Evolutionary conservation across 73 alveolate species (phyloP), one percentile per base, ranked within the genome.

Genomic region (Tetrahymena elliotti): DNA sequence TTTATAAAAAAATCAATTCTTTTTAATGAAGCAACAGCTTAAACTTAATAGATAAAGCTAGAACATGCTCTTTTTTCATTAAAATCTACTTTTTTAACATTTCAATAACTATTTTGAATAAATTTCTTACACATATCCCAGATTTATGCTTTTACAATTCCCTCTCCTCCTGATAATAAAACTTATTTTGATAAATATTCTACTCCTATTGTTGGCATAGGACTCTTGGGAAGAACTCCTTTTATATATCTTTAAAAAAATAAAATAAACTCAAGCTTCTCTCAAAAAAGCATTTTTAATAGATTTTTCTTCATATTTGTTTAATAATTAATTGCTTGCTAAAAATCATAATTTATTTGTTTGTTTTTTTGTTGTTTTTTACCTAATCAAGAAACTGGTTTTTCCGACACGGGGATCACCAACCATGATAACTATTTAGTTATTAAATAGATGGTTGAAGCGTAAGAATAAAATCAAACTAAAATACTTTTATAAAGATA

Each of bases 341-440:
- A n/a, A n/a, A n/a, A n/a, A n/a, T n/a, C n/a, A n/a, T n/a, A n/a
- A n/a, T n/a, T n/a, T 15, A 13, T 8, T 68, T 68, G 88, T 16
- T 68, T n/a, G 38, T 22, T 22, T 24, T 20, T n/a, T 41, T 16
- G 93, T 3, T 35, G 47, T 24, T 6, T n/a, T 22, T 68, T 94
- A 94, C 96, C 96, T 33, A 84, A 94, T 88, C 52, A 94, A 37
- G 83, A 47, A 94, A 40, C 96, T 98, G 31, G 98, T 95, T 94
- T 98, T 98, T 33, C 99, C 99, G 20, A 97, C 99, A 36, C 98
- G 97, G 11, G 98, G 96, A 84, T 97, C 99, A 52, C 99, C 99
- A 20, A 97, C 97, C 40, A 97, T 92, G 84, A 97, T 97, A 13
- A 97, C 96, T 94, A 94, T n/a, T n/a, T 16, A 31, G 47, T 47